phyloP scores from a whole-genome alignment of 805 yeast genomes.

The Torulaspora gathmanii region DNA sequence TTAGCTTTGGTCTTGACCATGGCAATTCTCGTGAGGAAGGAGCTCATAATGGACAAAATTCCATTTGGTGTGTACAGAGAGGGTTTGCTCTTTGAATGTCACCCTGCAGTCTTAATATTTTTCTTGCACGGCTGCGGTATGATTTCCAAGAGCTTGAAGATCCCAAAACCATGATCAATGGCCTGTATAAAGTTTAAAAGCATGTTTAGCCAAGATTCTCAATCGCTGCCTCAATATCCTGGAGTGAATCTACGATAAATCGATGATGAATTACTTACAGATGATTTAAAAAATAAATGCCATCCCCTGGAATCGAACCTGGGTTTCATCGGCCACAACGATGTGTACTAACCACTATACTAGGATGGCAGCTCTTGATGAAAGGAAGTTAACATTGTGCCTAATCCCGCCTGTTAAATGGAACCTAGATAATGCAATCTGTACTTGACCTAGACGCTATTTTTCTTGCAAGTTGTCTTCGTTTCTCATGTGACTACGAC shows the following conservation, averaged over 20 bases:
- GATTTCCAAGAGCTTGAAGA: slow-evolving; percentile 83
- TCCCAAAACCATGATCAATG: slow-evolving; percentile 65
- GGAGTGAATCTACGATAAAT: not conserved
- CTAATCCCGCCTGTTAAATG: too few species aligned
- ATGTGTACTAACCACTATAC: slow-evolving; percentile 42
- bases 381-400: too few species aligned
- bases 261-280: not conserved
- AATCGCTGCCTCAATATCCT: not conserved
- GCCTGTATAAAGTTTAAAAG: not conserved
- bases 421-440: too few species aligned
- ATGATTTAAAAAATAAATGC: slow-evolving; percentile 20
- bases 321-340: slow-evolving; percentile 42
- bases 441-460: too few species aligned
- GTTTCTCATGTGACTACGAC: too few species aligned
- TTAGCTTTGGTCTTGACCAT: slow-evolving; percentile 66
- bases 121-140: slow-evolving; percentile 81
- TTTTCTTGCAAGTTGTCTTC: too few species aligned
- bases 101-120: slow-evolving; percentile 61
- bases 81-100: slow-evolving; percentile 64
- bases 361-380: slow-evolving; percentile 32
- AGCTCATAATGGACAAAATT: slow-evolving; percentile 45
- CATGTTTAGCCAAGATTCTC: not conserved
- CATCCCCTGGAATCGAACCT: slow-evolving; percentile 41
- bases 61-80: slow-evolving; percentile 62
- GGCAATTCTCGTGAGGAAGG: slow-evolving; percentile 60